Conservation (phyloP, 1,139 yeast species). For the Saccharomycopsis hybrid region DNA sequence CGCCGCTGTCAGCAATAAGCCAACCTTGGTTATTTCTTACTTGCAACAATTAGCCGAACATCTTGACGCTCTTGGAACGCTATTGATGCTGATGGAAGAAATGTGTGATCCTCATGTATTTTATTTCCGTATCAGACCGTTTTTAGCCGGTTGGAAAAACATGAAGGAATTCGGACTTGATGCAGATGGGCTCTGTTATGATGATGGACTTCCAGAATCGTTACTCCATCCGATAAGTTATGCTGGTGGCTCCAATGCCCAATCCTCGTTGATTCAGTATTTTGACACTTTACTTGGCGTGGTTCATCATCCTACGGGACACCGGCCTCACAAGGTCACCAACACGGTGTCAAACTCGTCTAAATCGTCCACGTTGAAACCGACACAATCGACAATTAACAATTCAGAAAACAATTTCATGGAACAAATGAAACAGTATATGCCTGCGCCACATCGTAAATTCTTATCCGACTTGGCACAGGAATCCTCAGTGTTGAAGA, state of each 20-base stretch:
- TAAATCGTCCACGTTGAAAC: slow-evolving; percentile 17
- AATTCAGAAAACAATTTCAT: slow-evolving; percentile 49
- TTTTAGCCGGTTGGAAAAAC: slow-evolving; percentile 89
- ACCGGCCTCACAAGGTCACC: slow-evolving; percentile 33
- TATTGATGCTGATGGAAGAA: slow-evolving; percentile 80
- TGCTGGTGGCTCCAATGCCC: slow-evolving; percentile 94
- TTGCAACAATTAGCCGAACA: slow-evolving; percentile 66
- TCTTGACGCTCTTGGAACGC: slow-evolving; percentile 69
- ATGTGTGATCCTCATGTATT: slow-evolving; percentile 94
- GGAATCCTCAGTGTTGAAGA: slow-evolving; percentile 56
- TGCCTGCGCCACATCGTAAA: slow-evolving; percentile 81
- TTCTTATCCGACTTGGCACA: slow-evolving; percentile 54
- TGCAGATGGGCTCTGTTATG: slow-evolving; percentile 57
- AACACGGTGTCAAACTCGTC: slow-evolving; percentile 16
- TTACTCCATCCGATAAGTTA: slow-evolving; percentile 28
- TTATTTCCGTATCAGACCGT: slow-evolving; percentile 81
- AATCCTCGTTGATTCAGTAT: slow-evolving; percentile 81
- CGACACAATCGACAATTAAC: slow-evolving; percentile 11
- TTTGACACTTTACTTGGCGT: slow-evolving; percentile 72
- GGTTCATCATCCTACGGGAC: slow-evolving; percentile 75
- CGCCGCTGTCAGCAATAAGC: slow-evolving; percentile 32
- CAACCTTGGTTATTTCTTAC: slow-evolving; percentile 33
- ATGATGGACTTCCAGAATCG: neutral
- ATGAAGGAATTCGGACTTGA: slow-evolving; percentile 78
- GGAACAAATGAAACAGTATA: slow-evolving; percentile 77